Base-by-base conservation (phyloP, 1,284 basidiomycete species). In the Porodaedalea pini region DNA sequence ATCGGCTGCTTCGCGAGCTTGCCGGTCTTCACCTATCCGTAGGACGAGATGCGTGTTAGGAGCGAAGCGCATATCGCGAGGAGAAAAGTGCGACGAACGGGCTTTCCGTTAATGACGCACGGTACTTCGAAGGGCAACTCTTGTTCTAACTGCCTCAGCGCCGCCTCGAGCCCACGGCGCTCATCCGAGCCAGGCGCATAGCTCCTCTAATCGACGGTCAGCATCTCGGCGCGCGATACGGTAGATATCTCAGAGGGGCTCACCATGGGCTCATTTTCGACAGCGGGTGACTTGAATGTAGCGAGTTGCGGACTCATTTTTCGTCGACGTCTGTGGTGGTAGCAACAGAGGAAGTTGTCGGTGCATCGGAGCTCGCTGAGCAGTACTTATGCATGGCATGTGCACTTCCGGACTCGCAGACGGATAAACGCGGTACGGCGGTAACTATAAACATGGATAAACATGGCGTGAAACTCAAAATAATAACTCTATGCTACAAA, bases 201-300 rank as follows among this genome's bases (percentile, higher is more conserved):
- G 62, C 81, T 74, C 68, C 77, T 71, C 73, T 76, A 37, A 56
- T 7, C 49, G 32, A 54, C 66, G 68, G 74, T 77, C 50, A 59
- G 13, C 31, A 21, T 34, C 52, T 34, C n/a, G n/a, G n/a, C n/a
- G n/a, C n/a, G n/a, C n/a, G n/a, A n/a, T n/a, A n/a, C n/a, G n/a
- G n/a, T n/a, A 37, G 23, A 37, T 32, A 53, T 25, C 13, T 11
- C 39, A 53, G 37, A 19, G 15, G 25, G 1, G 70, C 80, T 67
- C 66, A 92, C 92, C 90, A 96, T 90, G 51, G 91, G 89, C 75
- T 97, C 94, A 86, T 98, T 98, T 59, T 89, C 80, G 69, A 93
- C 80, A 34, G 73, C 78, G 39, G 93, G 93, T 56, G 91, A 80
- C 69, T 86, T 88, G 83, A 94, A 94, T 13, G 81, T 66, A 21